phyloP scores from a whole-genome alignment of 2,329 filamentous ascomycete species.

The Phyllosticta citribraziliensis region DNA sequence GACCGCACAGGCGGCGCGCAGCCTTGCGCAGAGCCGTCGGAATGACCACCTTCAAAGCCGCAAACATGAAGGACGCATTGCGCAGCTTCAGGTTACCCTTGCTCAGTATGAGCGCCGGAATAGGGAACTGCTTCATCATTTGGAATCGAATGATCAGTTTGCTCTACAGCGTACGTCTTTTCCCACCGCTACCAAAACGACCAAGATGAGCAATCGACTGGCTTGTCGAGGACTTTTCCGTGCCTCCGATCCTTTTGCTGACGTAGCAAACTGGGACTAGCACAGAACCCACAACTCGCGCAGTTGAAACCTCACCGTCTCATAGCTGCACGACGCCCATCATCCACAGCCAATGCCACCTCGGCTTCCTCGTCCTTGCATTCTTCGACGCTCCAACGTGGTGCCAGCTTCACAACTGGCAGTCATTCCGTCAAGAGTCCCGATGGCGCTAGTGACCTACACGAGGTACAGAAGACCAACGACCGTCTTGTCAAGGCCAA shows the following conservation, averaged over 20 bases:
- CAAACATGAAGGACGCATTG: slow-evolving; percentile 19
- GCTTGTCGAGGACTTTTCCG: not conserved
- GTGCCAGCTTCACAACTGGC: slow-evolving; percentile 1
- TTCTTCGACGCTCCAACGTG: slow-evolving; percentile 9
- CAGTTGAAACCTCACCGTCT: not conserved
- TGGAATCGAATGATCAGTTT: slow-evolving; percentile 25
- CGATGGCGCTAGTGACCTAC: slow-evolving; percentile 9
- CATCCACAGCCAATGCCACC: not conserved
- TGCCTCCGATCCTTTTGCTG: not conserved
- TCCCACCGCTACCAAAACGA: not conserved
- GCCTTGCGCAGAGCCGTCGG: slow-evolving; percentile 22
- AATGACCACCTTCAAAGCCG: slow-evolving; percentile 22
- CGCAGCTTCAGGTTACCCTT: slow-evolving; percentile 22
- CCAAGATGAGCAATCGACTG: not conserved
- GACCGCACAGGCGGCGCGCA: slow-evolving; percentile 24
- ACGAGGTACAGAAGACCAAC: slow-evolving; percentile 23
- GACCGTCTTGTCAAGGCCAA: slow-evolving; percentile 27
- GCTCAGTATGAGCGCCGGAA: slow-evolving; percentile 26
- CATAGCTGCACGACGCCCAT: not conserved
- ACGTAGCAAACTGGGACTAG: not conserved
- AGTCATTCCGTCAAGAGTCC: not conserved
- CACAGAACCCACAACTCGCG: not conserved
- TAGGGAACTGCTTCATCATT: slow-evolving; percentile 25
- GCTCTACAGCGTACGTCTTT: slow-evolving; percentile 25
- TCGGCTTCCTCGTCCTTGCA: slow-evolving; percentile 9